These are phyloP conservation scores for Dactylellina haptotyla DNA, from an alignment of 2,329 filamentous ascomycete species.

Conservation along the genomic window DNA sequence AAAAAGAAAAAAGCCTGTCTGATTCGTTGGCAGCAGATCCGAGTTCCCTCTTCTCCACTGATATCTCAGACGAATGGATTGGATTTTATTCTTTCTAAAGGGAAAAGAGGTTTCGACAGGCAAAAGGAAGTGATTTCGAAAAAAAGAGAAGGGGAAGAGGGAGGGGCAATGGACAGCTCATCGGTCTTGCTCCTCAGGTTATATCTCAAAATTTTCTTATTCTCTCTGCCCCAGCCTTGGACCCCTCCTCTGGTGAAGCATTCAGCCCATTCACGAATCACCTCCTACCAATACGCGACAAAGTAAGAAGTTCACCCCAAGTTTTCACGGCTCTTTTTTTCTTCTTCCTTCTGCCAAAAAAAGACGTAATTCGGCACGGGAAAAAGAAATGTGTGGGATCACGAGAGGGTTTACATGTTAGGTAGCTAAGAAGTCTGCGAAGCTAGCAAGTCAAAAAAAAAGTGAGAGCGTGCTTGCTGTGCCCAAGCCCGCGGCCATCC, in stretches of 20 bases:
- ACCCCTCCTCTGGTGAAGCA: conserved; percentile 32
- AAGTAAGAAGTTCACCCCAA: conserved; percentile 9
- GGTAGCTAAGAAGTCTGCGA: conserved; percentile 38
- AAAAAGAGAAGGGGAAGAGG: conserved; percentile 15
- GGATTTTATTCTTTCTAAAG: neutral
- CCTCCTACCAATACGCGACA: conserved; percentile 47
- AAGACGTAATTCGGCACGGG: conserved; percentile 44
- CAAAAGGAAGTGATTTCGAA: conserved; percentile 9
- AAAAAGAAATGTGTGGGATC: conserved; percentile 50
- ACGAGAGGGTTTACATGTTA: conserved; percentile 49
- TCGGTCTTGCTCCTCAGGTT: conserved; percentile 35
- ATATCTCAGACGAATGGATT: neutral
- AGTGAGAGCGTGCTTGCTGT: no score
- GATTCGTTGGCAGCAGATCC: conserved; percentile 51
- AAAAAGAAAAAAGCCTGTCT: conserved; percentile 43
- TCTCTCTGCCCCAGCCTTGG: conserved; percentile 26
- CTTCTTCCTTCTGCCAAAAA: conserved; percentile 5
- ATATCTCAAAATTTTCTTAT: conserved; percentile 38
- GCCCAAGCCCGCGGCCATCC: conserved; percentile 3
- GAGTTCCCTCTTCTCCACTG: conserved; percentile 29
- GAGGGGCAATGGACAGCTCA: conserved; percentile 46
- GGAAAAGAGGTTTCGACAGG: neutral
- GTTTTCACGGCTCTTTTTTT: conserved; percentile 6
- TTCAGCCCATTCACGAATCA: conserved; percentile 49
- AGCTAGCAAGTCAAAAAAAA: neutral